These are phyloP conservation scores for Amanita exitialis DNA, from an alignment of 768 basidiomycete genomes.

Conservation along the genomic window DNA sequence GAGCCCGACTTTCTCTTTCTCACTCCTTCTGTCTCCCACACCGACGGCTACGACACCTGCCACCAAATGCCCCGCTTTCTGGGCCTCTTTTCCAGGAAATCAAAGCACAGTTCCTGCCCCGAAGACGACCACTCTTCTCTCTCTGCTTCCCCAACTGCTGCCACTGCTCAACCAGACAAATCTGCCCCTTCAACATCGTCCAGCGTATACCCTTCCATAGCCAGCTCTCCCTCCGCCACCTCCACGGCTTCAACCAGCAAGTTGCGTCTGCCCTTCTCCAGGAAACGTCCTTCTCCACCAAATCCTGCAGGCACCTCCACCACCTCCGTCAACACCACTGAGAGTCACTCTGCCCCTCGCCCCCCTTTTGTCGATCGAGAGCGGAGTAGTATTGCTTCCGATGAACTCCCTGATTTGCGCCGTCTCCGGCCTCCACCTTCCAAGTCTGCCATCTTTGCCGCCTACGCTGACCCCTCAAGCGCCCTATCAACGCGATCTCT, in stretches of 20 bases:
- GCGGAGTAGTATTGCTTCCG: slow-evolving; percentile 30
- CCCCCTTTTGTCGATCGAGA: slow-evolving; percentile 17
- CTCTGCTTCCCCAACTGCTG: neutral
- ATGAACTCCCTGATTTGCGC: slow-evolving; percentile 31
- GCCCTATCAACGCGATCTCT: slow-evolving; percentile 57
- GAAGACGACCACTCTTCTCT: neutral
- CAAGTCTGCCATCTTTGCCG: slow-evolving; percentile 54
- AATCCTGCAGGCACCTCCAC: neutral
- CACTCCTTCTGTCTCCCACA: neutral
- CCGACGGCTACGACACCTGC: slow-evolving; percentile 6
- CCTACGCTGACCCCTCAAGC: slow-evolving; percentile 40
- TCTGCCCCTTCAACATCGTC: slow-evolving; percentile 2
- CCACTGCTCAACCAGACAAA: neutral
- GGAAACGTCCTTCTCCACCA: slow-evolving; percentile 13
- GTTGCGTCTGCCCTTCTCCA: slow-evolving; percentile 28
- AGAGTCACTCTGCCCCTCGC: slow-evolving; percentile 9
- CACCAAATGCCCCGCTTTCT: slow-evolving; percentile 3
- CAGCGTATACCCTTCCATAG: slow-evolving; percentile 15
- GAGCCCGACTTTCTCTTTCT: neutral
- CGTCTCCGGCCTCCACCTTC: slow-evolving; percentile 48
- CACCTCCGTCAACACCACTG: slow-evolving; percentile 1
- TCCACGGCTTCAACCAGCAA: slow-evolving; percentile 17
- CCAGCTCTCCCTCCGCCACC: slow-evolving; percentile 13
- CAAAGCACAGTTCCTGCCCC: neutral
- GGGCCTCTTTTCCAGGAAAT: slow-evolving; percentile 4